Evolutionary conservation across 1,284 basidiomycete genomes (phyloP).

Genomic region (Fomitopsis palustris): DNA sequence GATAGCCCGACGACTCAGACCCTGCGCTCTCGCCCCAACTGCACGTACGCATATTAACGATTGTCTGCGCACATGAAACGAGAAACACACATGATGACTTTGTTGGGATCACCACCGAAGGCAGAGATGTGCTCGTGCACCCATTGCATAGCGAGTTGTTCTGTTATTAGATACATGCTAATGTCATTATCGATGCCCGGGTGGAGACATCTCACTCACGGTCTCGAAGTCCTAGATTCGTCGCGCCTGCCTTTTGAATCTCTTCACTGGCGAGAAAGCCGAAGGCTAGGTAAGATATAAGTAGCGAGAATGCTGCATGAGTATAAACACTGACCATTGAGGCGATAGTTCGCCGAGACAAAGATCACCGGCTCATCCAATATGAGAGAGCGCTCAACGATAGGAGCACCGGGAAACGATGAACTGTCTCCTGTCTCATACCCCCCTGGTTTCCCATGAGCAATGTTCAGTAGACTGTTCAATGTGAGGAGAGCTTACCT

Average conservation of each 20-base stretch:
- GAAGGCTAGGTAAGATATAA: slow-evolving; percentile 24
- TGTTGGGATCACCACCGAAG: slow-evolving; percentile 40
- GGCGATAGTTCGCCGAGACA: slow-evolving; percentile 53
- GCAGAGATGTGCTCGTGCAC: slow-evolving; percentile 38
- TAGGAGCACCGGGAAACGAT: slow-evolving; percentile 18
- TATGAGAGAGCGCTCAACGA: slow-evolving; percentile 45
- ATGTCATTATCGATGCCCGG: neutral
- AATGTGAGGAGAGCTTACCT: slow-evolving; percentile 26
- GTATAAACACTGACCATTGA: neutral
- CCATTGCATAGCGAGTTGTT: slow-evolving; percentile 51
- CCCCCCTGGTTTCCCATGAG: slow-evolving; percentile 20
- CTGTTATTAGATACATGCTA: slow-evolving; percentile 1
- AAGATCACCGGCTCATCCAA: slow-evolving; percentile 46
- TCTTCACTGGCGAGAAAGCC: slow-evolving; percentile 52
- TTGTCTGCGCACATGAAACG: neutral
- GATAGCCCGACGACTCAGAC: slow-evolving; percentile 29
- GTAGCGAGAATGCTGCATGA: too few relatives aligned
- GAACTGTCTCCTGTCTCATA: slow-evolving; percentile 28
- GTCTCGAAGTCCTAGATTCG: slow-evolving; percentile 52
- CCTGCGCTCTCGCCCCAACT: slow-evolving; percentile 44
- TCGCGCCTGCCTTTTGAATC: slow-evolving; percentile 44
- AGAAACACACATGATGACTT: slow-evolving; percentile 29
- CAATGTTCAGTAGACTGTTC: neutral
- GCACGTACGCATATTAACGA: neutral
- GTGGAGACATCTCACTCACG: slow-evolving; percentile 42